Evolutionary conservation across 2,329 filamentous ascomycete genomes (phyloP), one percentile per base, ranked within the genome.

Genomic region (Colletotrichum sp.): DNA sequence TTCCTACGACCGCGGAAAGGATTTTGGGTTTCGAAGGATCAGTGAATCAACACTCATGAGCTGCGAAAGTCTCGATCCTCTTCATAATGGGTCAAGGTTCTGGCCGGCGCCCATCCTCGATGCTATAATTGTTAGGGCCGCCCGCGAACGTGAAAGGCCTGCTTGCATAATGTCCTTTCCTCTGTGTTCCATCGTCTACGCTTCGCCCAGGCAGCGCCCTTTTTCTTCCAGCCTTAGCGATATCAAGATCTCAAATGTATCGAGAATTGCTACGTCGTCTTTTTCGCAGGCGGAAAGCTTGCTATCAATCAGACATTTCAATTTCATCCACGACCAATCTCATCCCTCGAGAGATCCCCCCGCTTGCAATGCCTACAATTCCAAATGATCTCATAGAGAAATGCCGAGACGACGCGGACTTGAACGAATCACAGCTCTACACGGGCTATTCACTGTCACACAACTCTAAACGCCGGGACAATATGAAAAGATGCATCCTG

Each of bases 51-150:
- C 43, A 52, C 43, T 52, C 43, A 13, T 52, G 43, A 21, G 43
- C 43, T 6, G n/a, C 43, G 12, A 52, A 52, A 52, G 43, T 21
- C 43, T 52, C 43, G 43, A 52, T 52, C 43, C 43, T 52, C 6
- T 2, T 52, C n/a, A 52, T 0, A 21, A 1, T 2, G 43, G 43
- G n/a, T 48, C n/a, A n/a, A n/a, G n/a, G n/a, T n/a, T n/a, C n/a
- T n/a, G n/a, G n/a, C n/a, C n/a, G n/a, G n/a, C n/a, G n/a, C n/a
- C n/a, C n/a, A n/a, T n/a, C n/a, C 7, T 52, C 43, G 43, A 24
- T 52, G 3, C 43, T 21, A 52, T 52, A 52, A 52, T 52, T 52
- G n/a, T 52, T 52, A 4, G 43, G 6, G 4, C 10, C 43, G 43
- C 2, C 43, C n/a, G n/a, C n/a, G n/a, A 52, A 21, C 7, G 2